Percentiles rank a stretch among this genome's conserved stretches.
phyloP scores from a whole-genome alignment of 2,329 filamentous ascomycete species.

The Apiospora hydei region DNA sequence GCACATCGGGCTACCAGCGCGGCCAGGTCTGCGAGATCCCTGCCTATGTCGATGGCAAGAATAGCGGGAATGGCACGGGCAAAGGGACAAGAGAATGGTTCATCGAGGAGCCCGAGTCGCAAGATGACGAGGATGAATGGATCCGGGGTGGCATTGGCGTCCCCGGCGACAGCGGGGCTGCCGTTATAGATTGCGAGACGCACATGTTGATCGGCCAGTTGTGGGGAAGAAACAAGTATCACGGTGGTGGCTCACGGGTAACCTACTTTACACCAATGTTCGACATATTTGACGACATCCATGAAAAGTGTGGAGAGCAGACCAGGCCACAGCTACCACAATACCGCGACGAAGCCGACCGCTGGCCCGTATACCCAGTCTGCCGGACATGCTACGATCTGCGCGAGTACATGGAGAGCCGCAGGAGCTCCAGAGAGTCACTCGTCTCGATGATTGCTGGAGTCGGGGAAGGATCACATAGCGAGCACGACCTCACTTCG shows the following conservation, averaged over 20 bases:
- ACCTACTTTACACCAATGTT: constrained; percentile 54
- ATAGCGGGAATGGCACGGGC: constrained; percentile 46
- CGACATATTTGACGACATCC: constrained; percentile 55
- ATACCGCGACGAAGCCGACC: constrained; percentile 49
- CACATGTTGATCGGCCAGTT: constrained; percentile 51
- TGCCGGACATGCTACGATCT: constrained; percentile 52
- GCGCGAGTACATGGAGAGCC: constrained; percentile 49
- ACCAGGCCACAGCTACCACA: constrained; percentile 50
- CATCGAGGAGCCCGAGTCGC: constrained; percentile 48
- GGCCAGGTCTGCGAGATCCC: constrained; percentile 53
- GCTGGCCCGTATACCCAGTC: constrained; percentile 48
- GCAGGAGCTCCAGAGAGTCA: constrained; percentile 51
- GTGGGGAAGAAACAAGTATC: constrained; percentile 54
- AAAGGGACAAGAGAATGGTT: constrained; percentile 55
- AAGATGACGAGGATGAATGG: constrained; percentile 52
- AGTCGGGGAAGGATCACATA: constrained; percentile 38
- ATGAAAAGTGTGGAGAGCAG: constrained; percentile 51
- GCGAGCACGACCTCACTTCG: constrained; percentile 49
- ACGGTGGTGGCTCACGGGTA: constrained; percentile 48
- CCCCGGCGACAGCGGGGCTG: constrained; percentile 53
- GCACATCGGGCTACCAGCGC: constrained; percentile 52
- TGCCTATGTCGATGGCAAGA: constrained; percentile 48
- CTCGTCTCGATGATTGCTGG: constrained; percentile 51
- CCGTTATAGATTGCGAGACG: constrained; percentile 50
- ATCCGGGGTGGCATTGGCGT: constrained; percentile 55